Conservation (phyloP, 2,329 filamentous ascomycete species). For the Sclerotinia borealis region DNA sequence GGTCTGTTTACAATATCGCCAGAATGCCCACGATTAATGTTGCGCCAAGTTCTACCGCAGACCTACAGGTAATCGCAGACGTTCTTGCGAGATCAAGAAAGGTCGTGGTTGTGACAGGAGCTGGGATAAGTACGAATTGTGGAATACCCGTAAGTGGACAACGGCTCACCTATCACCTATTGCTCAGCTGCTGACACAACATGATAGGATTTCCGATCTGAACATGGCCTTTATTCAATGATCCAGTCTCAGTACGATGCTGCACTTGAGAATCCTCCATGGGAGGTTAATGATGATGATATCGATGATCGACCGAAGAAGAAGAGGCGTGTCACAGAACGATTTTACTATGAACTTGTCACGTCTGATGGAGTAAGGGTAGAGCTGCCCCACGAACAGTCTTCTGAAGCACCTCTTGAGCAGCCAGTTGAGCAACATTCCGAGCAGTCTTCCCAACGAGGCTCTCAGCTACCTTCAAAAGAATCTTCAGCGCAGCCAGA, state of each 20-base stretch:
- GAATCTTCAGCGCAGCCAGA: neutral
- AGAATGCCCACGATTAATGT: conserved; percentile 32
- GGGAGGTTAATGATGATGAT: conserved; percentile 30
- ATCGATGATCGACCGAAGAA: conserved; percentile 33
- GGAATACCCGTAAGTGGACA: conserved; percentile 58
- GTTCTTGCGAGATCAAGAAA: conserved; percentile 58
- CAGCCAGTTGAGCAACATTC: neutral
- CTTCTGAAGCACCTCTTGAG: neutral
- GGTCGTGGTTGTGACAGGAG: conserved; percentile 65
- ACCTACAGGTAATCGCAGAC: conserved; percentile 60
- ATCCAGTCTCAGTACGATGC: conserved; percentile 63
- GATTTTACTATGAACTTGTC: conserved; percentile 30
- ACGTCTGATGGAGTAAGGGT: conserved; percentile 27
- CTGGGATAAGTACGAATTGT: conserved; percentile 70
- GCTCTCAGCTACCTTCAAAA: neutral
- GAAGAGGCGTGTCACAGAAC: conserved; percentile 25
- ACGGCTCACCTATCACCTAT: neutral
- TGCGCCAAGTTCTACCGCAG: conserved; percentile 19
- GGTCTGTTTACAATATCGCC: too few species aligned
- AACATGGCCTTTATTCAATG: conserved; percentile 66
- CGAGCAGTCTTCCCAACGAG: neutral
- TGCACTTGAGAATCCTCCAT: conserved; percentile 36
- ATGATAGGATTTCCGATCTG: conserved; percentile 61
- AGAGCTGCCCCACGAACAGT: conserved; percentile 13
- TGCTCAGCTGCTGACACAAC: conserved; percentile 16